Evolutionary conservation across 164 flowering plant species (phyloP), one percentile per base, ranked within the genome.

Genomic region (Macadamia tetraphylla): DNA sequence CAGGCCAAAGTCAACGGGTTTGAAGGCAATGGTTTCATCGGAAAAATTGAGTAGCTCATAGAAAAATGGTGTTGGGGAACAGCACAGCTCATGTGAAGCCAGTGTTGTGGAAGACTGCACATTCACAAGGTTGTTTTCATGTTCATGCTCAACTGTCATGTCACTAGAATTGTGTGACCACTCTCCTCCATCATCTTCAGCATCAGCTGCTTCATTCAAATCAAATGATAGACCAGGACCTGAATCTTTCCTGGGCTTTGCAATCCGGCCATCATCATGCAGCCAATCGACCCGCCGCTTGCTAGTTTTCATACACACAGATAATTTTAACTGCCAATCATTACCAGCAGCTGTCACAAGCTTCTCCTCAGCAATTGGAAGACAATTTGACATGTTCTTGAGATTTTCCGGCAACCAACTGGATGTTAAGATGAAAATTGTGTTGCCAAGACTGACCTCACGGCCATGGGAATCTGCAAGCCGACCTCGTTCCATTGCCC

Each of bases 401-500:
- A 73, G 62, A 56, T 78, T 68, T 3, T 83, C 86, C 0, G 90
- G 85, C 46, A 81, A 68, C 89, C 92, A 86, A 72, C 75, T 79
- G 12, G 92, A 72, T 3, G 95, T 88, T 29, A 94, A 81, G 77
- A 94, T 82, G 88, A 94, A 89, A 15, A 87, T 82, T 13, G 85
- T 84, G 67, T 83, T 92, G 14, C 91, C 94, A 40, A 94, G 86
- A 32, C 87, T 83, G 67, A 90, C 75, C 67, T 94, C 99, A n/a
- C 99, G 92, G 57, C 97, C 97, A 58, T 87, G 87, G 31, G 97
- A 88, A 76, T 94, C 97, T 23, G 82, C 66, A 29, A 94, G 74
- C 29, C 97, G 75, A 0, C 97, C 97, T 62, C 83, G 83, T 70
- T 92, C 97, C 75, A 92, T 86, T 15, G 99, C 97, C 6, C 87